These are phyloP conservation scores for Brassica incana DNA, from an alignment of 345 rosid genomes.

Conservation along the genomic window DNA sequence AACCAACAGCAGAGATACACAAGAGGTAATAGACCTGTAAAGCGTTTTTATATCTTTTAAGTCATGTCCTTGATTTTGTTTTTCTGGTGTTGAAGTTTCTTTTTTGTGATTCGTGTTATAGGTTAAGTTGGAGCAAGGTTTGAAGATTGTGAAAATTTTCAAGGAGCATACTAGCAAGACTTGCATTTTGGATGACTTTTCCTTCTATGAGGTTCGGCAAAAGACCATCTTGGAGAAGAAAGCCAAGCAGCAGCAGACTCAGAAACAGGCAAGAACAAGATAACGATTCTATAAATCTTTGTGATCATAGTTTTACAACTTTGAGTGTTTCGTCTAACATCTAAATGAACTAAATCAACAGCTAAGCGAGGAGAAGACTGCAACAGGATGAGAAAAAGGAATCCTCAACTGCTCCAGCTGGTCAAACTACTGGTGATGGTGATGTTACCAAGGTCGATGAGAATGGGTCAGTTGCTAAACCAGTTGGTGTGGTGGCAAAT, in stretches of 20 bases:
- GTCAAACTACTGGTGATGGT: constrained; percentile 34
- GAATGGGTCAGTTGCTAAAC: constrained; percentile 42
- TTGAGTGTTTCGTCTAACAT: background rate
- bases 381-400: constrained; percentile 43
- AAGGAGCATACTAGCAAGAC: constrained; percentile 73
- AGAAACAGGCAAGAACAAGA: constrained; percentile 41
- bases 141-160: constrained; percentile 78
- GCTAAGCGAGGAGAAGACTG: constrained; percentile 48
- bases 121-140: constrained; percentile 76
- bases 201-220: constrained; percentile 76
- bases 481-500: constrained; percentile 39
- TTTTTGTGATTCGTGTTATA: constrained; percentile 26
- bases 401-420: constrained; percentile 18
- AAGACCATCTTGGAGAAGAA: constrained; percentile 81
- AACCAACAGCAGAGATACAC: constrained; percentile 93
- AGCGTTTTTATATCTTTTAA: background rate
- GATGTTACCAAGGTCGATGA: constrained; percentile 38
- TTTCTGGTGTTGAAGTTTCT: constrained; percentile 10
- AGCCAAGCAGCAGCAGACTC: constrained; percentile 75
- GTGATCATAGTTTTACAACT: background rate
- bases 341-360: constrained; percentile 13
- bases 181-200: constrained; percentile 87
- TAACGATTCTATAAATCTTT: constrained; percentile 10
- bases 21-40: constrained; percentile 58
- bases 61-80: background rate